A percentile compares a stretch with the other conserved stretches of the same genome.
Evolutionary conservation across 2,329 filamentous ascomycete species (phyloP).

Genomic region (Hypoxylon sp.): DNA sequence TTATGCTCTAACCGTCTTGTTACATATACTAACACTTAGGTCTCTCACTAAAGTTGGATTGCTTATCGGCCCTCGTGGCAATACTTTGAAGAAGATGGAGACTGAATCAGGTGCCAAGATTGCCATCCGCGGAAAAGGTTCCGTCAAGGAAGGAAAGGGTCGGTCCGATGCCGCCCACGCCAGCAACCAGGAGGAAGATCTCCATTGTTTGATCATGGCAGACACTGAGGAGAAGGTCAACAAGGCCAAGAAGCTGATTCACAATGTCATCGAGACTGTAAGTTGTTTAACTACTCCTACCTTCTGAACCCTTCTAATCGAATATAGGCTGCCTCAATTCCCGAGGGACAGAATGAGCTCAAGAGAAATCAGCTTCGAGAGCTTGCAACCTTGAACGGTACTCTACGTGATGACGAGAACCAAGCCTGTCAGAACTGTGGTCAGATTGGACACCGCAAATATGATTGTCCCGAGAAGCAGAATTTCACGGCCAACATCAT

Average conservation of each 20-base stretch:
- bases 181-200: slow-evolving; percentile 99
- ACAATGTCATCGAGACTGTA: slow-evolving; percentile 98
- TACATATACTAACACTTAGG: slow-evolving; percentile 88
- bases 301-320: too few relatives aligned
- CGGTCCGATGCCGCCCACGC: slow-evolving; percentile 98
- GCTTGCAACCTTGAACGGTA: slow-evolving; percentile 97
- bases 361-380: slow-evolving; percentile 99
- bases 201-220: slow-evolving; percentile 99
- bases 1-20: slow-evolving; percentile 50
- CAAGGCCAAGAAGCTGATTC: slow-evolving; percentile 97
- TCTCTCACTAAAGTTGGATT: slow-evolving; percentile 94
- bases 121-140: slow-evolving; percentile 98
- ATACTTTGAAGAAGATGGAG: slow-evolving; percentile 99
- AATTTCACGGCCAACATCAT: slow-evolving; percentile 99
- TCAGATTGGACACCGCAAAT: slow-evolving; percentile 98
- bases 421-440: slow-evolving; percentile 99
- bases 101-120: slow-evolving; percentile 97
- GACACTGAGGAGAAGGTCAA: slow-evolving; percentile 99
- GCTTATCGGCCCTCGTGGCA: slow-evolving; percentile 99
- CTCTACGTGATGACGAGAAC: slow-evolving; percentile 97
- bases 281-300: too few relatives aligned
- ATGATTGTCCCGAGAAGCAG: slow-evolving; percentile 95
- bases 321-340: slow-evolving; percentile 90
- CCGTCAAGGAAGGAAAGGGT: slow-evolving; percentile 99
- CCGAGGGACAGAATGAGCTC: slow-evolving; percentile 97